phyloP scores from a whole-genome alignment of 768 basidiomycete genomes.

The Trametes maxima region DNA sequence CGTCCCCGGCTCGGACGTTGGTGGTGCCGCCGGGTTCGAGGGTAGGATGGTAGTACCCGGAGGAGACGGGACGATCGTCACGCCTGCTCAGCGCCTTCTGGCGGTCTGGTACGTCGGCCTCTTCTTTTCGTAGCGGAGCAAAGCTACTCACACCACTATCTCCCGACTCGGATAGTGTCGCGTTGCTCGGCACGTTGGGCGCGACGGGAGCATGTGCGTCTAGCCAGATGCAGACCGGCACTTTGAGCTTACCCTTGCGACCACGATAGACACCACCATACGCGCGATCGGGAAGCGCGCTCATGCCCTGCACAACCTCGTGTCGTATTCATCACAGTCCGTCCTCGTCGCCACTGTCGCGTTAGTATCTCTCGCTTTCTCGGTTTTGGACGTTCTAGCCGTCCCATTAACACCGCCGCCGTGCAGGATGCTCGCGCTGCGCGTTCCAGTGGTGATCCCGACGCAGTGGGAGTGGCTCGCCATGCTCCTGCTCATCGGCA shows the following conservation, averaged over 20 bases:
- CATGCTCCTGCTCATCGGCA: conserved; percentile 51
- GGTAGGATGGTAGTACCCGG: too few relatives aligned
- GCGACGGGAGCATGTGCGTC: conserved; percentile 68
- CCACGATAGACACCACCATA: conserved; percentile 55
- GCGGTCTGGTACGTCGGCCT: conserved; percentile 57
- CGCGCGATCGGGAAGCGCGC: conserved; percentile 77
- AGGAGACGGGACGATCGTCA: conserved; percentile 21
- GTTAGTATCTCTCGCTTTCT: conserved; percentile 17
- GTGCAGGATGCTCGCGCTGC: conserved; percentile 43
- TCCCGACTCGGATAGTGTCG: conserved; percentile 45
- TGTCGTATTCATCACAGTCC: conserved; percentile 64
- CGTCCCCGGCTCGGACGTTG: too few relatives aligned
- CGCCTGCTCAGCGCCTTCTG: conserved; percentile 47
- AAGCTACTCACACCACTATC: neutral
- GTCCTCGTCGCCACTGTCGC: conserved; percentile 42
- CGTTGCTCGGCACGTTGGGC: conserved; percentile 66
- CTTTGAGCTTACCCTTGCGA: too few relatives aligned
- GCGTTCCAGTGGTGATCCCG: conserved; percentile 48
- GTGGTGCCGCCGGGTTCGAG: too few relatives aligned
- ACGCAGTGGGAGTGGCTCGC: conserved; percentile 46
- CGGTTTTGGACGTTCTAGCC: neutral
- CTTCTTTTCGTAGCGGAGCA: neutral
- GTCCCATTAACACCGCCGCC: neutral
- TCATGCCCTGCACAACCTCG: conserved; percentile 70
- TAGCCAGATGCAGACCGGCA: too few relatives aligned